A percentile compares a stretch with the other conserved stretches of the same genome.
Evolutionary conservation across 345 rosid species (phyloP).

Genomic region (Combretum micranthum): DNA sequence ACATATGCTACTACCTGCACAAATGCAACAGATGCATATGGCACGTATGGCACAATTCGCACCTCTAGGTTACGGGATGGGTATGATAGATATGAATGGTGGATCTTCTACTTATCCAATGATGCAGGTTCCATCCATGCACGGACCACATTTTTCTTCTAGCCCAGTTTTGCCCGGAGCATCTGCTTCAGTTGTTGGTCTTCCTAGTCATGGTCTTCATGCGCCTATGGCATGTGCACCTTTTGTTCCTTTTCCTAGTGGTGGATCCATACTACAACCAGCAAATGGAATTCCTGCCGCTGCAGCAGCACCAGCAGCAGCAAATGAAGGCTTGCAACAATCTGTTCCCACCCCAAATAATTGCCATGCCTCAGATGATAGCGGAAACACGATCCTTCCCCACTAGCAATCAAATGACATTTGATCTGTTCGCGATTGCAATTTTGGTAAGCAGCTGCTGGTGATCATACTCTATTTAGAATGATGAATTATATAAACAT

Average conservation of each 20-base stretch:
- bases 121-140: constrained; percentile 42
- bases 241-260: constrained; percentile 27
- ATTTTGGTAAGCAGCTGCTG: too few relatives aligned
- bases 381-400: neutral
- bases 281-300: constrained; percentile 16
- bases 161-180: constrained; percentile 26
- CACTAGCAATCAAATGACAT: too few relatives aligned
- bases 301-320: constrained; percentile 15
- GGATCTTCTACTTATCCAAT: constrained; percentile 33
- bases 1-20: constrained; percentile 61
- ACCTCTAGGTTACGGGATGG: constrained; percentile 52
- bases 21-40: constrained; percentile 42
- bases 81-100: constrained; percentile 39
- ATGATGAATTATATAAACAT: too few relatives aligned
- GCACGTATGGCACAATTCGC: constrained; percentile 50
- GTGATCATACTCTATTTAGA: too few relatives aligned
- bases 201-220: constrained; percentile 43
- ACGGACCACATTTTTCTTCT: constrained; percentile 53
- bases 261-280: constrained; percentile 33
- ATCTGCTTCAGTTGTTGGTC: constrained; percentile 31
- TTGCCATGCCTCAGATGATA: neutral
- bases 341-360: neutral
- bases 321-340: neutral
- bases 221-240: constrained; percentile 30
- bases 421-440: too few relatives aligned